Evolutionary conservation across 352 stramenopile species (phyloP).

Genomic region (Saprolegnia diclina): DNA sequence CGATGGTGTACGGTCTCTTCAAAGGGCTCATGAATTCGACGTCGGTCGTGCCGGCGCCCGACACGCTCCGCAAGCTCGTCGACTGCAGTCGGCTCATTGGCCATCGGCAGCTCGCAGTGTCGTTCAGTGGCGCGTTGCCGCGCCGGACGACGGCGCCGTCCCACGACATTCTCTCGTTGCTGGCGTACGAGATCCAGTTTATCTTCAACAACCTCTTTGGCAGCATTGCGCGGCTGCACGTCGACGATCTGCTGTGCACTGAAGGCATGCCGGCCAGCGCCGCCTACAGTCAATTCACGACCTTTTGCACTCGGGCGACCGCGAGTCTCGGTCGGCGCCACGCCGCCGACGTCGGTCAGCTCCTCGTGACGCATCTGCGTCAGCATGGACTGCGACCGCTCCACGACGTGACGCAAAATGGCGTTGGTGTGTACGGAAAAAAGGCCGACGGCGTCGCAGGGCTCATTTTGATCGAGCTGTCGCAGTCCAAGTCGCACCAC

Average conservation of each 20-base stretch:
- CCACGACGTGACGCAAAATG: background rate
- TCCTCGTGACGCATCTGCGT: background rate
- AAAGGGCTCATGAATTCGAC: slow-evolving; percentile 4
- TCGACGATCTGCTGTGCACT: slow-evolving; percentile 42
- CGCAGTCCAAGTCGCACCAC: background rate
- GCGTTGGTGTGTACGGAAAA: slow-evolving; percentile 5
- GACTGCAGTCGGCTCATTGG: slow-evolving; percentile 20
- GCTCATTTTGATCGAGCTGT: slow-evolving; percentile 14
- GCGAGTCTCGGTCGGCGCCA: background rate
- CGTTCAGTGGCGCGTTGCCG: background rate
- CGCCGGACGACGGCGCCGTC: background rate
- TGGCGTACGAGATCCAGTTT: slow-evolving; percentile 84
- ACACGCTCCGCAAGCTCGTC: slow-evolving; percentile 13
- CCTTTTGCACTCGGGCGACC: background rate
- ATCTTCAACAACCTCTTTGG: slow-evolving; percentile 68
- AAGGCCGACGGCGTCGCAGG: slow-evolving; percentile 16
- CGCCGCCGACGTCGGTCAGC: background rate
- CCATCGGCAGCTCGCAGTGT: slow-evolving; percentile 21
- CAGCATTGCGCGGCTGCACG: slow-evolving; percentile 66
- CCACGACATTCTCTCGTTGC: slow-evolving; percentile 61
- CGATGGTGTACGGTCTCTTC: slow-evolving; percentile 23
- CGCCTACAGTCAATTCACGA: background rate
- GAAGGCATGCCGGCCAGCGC: background rate
- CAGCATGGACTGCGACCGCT: background rate
- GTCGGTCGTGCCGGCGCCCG: background rate